Conservation (phyloP, 805 yeast genomes). For the Babjeviella inositovora region DNA sequence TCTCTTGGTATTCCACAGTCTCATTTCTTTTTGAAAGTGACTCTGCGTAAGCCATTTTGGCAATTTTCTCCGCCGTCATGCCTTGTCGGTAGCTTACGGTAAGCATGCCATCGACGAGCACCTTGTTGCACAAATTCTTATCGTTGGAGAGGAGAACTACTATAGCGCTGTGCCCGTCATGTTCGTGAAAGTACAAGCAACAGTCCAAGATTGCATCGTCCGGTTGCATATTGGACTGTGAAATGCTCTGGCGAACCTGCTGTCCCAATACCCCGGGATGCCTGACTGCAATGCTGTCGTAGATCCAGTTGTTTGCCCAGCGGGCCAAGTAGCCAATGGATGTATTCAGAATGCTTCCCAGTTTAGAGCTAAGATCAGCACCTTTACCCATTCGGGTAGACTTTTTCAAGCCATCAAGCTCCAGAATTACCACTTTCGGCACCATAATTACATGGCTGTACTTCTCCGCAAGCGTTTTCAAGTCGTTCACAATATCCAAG, state of each 20-base stretch:
- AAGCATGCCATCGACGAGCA: constrained; percentile 45
- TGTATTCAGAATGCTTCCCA: constrained; percentile 7
- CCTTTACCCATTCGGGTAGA: too few relatives aligned
- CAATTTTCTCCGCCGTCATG: constrained; percentile 28
- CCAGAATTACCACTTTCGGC: constrained; percentile 57
- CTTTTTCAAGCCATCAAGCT: constrained; percentile 70
- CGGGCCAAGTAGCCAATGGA: constrained; percentile 47
- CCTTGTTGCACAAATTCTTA: constrained; percentile 67
- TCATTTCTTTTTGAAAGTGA: too few relatives aligned
- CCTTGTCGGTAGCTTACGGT: constrained; percentile 39
- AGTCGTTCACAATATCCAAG: constrained; percentile 34
- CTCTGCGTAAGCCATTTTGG: constrained; percentile 19
- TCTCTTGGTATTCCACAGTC: constrained; percentile 8
- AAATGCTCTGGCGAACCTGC: constrained; percentile 31
- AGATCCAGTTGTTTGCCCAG: constrained; percentile 69
- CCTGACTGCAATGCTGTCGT: constrained; percentile 32
- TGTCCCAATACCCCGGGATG: constrained; percentile 49
- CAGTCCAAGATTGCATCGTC: constrained; percentile 86
- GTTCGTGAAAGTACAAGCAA: constrained; percentile 40
- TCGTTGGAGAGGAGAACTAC: constrained; percentile 69
- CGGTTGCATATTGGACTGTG: constrained; percentile 25
- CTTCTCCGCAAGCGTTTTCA: constrained; percentile 19
- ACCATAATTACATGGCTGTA: constrained; percentile 40
- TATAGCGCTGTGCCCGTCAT: constrained; percentile 14
- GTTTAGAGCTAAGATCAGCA: too few relatives aligned